Conservation (phyloP, 2,329 filamentous ascomycete species). For the Alternaria rosae region DNA sequence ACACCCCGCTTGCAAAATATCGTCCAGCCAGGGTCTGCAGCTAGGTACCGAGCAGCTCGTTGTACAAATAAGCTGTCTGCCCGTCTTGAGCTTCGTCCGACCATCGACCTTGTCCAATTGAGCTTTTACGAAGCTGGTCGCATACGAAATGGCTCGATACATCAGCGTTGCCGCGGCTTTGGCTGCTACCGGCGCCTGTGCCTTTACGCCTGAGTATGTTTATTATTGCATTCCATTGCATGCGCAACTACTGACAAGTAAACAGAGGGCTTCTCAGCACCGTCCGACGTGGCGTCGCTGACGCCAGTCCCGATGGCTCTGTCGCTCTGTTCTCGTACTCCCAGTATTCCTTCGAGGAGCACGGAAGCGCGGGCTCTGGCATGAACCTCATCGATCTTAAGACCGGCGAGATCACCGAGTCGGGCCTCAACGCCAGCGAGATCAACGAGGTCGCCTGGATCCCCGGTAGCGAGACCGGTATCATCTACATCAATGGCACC, state of each 20-base stretch:
- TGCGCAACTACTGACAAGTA: not conserved
- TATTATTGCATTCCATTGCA: not conserved
- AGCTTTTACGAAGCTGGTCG: constrained; percentile 35
- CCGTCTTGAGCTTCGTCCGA: constrained; percentile 19
- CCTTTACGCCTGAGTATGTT: constrained; percentile 47
- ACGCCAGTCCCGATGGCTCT: constrained; percentile 71
- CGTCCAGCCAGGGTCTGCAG: constrained; percentile 5
- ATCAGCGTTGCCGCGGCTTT: constrained; percentile 43
- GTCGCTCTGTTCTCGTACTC: constrained; percentile 72
- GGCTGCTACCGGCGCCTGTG: constrained; percentile 42
- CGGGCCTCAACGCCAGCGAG: constrained; percentile 42
- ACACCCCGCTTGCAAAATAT: constrained; percentile 20
- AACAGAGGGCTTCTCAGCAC: constrained; percentile 66
- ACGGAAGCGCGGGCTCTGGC: constrained; percentile 67
- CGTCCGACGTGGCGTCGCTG: constrained; percentile 72
- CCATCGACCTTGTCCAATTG: constrained; percentile 37
- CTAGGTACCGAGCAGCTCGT: constrained; percentile 11
- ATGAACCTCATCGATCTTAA: constrained; percentile 41
- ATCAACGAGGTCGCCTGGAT: constrained; percentile 46
- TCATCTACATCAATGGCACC: constrained; percentile 71
- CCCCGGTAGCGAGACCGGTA: constrained; percentile 51
- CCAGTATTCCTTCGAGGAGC: constrained; percentile 80
- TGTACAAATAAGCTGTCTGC: constrained; percentile 35
- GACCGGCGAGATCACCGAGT: constrained; percentile 43
- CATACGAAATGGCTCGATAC: constrained; percentile 46